Evolutionary conservation across 768 basidiomycete species (phyloP).

Genomic region (Holtermanniella nyarrowii): DNA sequence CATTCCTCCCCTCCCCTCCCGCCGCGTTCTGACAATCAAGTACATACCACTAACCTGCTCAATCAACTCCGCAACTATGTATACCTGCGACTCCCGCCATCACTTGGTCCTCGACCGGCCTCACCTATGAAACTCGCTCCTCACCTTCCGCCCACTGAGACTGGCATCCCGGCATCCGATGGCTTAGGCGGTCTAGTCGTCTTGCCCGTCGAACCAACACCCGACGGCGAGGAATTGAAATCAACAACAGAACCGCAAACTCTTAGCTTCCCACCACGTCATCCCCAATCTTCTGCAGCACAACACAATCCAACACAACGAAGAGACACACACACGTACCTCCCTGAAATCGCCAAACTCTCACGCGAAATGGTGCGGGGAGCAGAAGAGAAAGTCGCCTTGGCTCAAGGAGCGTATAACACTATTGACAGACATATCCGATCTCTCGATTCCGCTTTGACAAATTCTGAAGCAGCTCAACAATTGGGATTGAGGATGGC

Average conservation of each 20-base stretch:
- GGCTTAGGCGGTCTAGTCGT: conserved; percentile 15
- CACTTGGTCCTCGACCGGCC: background rate
- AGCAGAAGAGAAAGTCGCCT: conserved; percentile 40
- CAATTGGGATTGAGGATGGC: conserved; percentile 30
- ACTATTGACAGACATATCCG: conserved; percentile 40
- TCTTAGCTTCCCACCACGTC: background rate
- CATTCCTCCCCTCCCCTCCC: no score
- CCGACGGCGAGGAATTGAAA: background rate
- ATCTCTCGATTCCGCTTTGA: conserved; percentile 37
- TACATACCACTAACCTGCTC: background rate
- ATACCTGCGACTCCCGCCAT: background rate
- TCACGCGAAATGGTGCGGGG: conserved; percentile 32
- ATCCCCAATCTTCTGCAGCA: background rate
- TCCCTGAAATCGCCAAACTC: conserved; percentile 35
- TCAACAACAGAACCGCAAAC: background rate
- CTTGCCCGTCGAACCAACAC: background rate
- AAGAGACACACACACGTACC: conserved; percentile 2
- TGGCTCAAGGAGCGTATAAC: conserved; percentile 40
- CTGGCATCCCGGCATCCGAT: conserved; percentile 12
- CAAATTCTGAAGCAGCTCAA: conserved; percentile 34
- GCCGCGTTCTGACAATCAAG: background rate
- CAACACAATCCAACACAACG: background rate
- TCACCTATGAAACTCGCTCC: background rate
- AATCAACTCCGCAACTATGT: background rate
- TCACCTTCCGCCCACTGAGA: background rate